Conservation (phyloP, 2,329 filamentous ascomycete genomes). For the Colletotrichum tofieldiae region DNA sequence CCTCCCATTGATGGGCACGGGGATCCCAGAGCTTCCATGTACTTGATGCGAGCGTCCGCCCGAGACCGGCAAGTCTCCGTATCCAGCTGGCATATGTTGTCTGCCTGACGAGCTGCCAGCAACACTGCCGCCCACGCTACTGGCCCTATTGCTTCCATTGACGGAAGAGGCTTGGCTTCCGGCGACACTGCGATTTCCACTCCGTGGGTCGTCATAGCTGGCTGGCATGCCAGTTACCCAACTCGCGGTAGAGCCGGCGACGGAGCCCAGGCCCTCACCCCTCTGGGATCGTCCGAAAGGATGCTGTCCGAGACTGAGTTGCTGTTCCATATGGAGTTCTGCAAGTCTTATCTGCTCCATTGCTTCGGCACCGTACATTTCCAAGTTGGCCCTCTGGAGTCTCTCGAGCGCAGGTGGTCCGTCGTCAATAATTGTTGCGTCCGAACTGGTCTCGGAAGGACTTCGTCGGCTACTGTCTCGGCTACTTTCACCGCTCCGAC, state of each 20-base stretch:
- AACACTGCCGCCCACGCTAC: not conserved
- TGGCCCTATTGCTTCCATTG: not conserved
- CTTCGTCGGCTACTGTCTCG: not conserved
- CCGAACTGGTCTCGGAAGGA: not conserved
- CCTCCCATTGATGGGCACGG: not conserved
- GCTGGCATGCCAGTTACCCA: not conserved
- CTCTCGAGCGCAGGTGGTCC: conserved; percentile 11
- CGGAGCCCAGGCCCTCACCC: not conserved
- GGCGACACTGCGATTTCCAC: not conserved
- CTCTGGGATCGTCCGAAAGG: not conserved
- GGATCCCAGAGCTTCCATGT: not conserved
- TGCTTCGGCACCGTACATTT: not conserved
- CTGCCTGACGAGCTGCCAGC: not conserved
- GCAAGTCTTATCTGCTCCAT: not conserved
- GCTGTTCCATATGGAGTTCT: not conserved
- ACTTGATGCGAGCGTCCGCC: not conserved
- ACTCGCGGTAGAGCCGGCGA: not conserved
- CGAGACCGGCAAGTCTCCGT: not conserved
- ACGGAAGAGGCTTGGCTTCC: not conserved
- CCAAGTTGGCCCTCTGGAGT: not conserved
- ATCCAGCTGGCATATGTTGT: not conserved
- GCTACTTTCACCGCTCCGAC: not conserved
- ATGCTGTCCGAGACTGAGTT: not conserved
- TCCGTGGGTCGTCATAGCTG: not conserved
- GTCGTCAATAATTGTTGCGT: not conserved